Evolutionary conservation across 768 basidiomycete genomes (phyloP), one percentile per base, ranked within the genome.

Genomic region (Agaricus subrufescens): DNA sequence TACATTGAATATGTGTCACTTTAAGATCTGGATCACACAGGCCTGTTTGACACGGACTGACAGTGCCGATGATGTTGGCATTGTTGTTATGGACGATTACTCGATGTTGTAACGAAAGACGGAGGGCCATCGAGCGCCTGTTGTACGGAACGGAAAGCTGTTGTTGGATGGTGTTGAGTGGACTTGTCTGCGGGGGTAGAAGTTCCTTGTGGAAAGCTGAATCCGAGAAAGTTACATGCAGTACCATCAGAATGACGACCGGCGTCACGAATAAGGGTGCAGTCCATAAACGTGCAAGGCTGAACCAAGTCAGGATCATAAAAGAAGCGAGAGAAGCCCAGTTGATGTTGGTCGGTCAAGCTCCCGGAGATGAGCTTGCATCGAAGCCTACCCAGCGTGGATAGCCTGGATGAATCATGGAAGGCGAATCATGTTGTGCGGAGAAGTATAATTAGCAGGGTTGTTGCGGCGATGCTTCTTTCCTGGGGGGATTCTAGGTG

Each of bases 161-260:
- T 7, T 46, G 37, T 27, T 19, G 14, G 23, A 26, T 15, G 26
- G 40, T 10, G 6, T 29, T 37, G 25, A 10, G 25, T 50, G 25
- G 25, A 25, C 39, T 38, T 14, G 6, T 40, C 26, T n/a, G 43
- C 19, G 39, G 15, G 12, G 25, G 5, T 26, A 9, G 51, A 19
- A 43, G 34, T 37, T 47, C 45, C 14, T 26, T 19, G 49, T 29
- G 10, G 30, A 46, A 49, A 19, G 47, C 43, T 30, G 46, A 56
- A 45, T 40, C 11, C 39, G 38, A 37, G 15, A n/a, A 31, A 29
- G 51, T 45, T 46, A 31, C n/a, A 39, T 45, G 25, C 47, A 40
- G 45, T 46, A 15, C 37, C 42, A 48, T 48, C 52, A 54, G 52
- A 53, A 52, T 19, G 46, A 55, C 44, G 54, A 26, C 40, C 47